Base-by-base conservation (phyloP, 345 rosid species). In the Gossypium rotundifolium region DNA sequence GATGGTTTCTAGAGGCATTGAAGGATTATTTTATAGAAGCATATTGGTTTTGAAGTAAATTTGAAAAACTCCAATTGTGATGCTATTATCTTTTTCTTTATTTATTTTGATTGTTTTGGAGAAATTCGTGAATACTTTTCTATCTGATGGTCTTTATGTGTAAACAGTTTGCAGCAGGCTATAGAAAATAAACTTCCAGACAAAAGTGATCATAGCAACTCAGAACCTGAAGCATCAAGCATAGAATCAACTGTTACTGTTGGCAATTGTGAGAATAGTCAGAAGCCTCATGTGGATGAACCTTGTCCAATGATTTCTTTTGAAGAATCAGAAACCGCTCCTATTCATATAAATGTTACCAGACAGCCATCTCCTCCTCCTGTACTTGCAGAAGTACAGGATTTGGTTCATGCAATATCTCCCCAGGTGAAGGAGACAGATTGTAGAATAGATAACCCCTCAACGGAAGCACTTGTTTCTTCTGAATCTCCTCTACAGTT, bases 281-380 rank as follows among this genome's bases (percentile, higher is more conserved):
- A 81, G 81, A 86, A 33, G 69, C 55, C 59, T 75, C 78, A 53
- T 52, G 72, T 84, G 25, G 88, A 87, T 77, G 96, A 93, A 78
- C 91, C 87, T 81, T 29, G 65, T 61, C 73, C 90, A 38, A 87
- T 95, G 98, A 95, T 95, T 81, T 93, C 99, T 65, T 95, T 95
- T 73, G 99, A 95, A 70, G 85, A 88, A 76, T 53, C 83, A 60
- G 97, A 90, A 82, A 79, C 62, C 38, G 79, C 49, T 45, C 84
- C 84, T 68, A 76, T 67, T 64, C 81, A 81, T 23, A 75, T 80
- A 52, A 83, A 76, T 60, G 59, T 92, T 44, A 80, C 86, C 79
- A 87, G 97, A 82, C 98, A 95, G 52, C 99, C 98, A 75, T 91
- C 97, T 81, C 97, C 99, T 81, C 97, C 98, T 60, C 88, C 98